These are phyloP conservation scores for Clathrus columnatus DNA, from an alignment of 768 basidiomycete genomes.

Conservation along the genomic window DNA sequence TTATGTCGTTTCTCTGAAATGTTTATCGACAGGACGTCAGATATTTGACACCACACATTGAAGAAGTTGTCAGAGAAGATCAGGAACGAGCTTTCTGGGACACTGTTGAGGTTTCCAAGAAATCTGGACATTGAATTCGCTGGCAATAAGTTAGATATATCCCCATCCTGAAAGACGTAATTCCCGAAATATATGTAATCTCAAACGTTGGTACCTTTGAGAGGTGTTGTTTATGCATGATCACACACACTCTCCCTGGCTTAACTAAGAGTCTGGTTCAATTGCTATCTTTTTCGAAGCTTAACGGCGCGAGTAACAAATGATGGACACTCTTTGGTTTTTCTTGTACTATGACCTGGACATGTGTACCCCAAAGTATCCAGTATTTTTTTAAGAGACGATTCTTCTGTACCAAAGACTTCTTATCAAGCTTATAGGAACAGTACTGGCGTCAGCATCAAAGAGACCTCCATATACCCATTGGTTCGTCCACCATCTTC, in stretches of 20 bases:
- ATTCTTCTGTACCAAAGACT: conserved; percentile 1
- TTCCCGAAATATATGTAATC: too few relatives aligned
- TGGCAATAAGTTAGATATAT: too few relatives aligned
- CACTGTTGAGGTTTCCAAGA: conserved; percentile 59
- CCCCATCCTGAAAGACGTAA: too few relatives aligned
- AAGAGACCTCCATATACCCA: conserved; percentile 3
- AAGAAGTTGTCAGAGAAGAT: conserved; percentile 64
- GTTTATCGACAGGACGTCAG: conserved; percentile 60
- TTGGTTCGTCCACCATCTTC: conserved; percentile 3
- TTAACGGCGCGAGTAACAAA: too few relatives aligned
- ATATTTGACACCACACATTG: conserved; percentile 76
- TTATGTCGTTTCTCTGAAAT: conserved; percentile 2
- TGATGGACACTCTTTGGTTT: too few relatives aligned
- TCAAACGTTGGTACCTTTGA: too few relatives aligned
- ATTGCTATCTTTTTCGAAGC: too few relatives aligned
- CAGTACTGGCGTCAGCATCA: neutral
- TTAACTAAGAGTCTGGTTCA: too few relatives aligned
- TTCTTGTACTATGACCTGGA: too few relatives aligned
- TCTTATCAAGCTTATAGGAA: neutral
- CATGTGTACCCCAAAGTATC: too few relatives aligned
- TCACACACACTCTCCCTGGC: too few relatives aligned
- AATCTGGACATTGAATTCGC: conserved; percentile 19
- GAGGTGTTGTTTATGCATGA: too few relatives aligned
- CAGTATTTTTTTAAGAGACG: neutral
- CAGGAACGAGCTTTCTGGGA: conserved; percentile 78